Conservation (phyloP, 345 rosid species). For the Linum usitatissimum region DNA sequence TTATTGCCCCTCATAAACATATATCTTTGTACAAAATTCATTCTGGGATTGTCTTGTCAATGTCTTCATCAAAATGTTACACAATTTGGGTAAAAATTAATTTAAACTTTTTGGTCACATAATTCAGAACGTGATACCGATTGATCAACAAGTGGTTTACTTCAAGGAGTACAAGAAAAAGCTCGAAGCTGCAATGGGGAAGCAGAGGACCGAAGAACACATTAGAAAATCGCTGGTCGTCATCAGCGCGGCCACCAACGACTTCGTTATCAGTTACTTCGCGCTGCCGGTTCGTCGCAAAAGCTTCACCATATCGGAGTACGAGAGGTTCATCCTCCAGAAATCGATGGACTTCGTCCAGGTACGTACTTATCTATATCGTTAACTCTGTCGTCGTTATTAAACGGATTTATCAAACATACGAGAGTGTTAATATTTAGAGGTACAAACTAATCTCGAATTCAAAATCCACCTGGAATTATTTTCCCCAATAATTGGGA, state of each 20-base stretch:
- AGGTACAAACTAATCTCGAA: too few species aligned
- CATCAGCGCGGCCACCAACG: slow-evolving; percentile 51
- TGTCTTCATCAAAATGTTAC: neutral
- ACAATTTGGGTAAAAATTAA: neutral
- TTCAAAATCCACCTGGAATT: too few species aligned
- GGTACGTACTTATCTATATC: slow-evolving; percentile 21
- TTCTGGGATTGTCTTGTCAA: too few species aligned
- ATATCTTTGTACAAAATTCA: too few species aligned
- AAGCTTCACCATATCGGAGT: slow-evolving; percentile 37
- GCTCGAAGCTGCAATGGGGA: slow-evolving; percentile 33
- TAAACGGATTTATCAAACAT: too few species aligned
- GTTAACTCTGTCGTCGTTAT: too few species aligned
- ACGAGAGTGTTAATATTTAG: too few species aligned
- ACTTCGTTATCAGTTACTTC: slow-evolving; percentile 47
- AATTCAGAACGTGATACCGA: slow-evolving; percentile 33
- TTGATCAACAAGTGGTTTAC: slow-evolving; percentile 36
- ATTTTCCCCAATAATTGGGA: too few species aligned
- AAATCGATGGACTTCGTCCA: slow-evolving; percentile 31
- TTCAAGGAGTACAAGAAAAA: slow-evolving; percentile 43
- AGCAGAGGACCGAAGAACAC: slow-evolving; percentile 19
- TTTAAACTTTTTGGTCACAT: neutral
- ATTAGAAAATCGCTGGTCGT: slow-evolving; percentile 26
- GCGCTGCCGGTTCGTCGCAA: slow-evolving; percentile 42
- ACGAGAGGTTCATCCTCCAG: slow-evolving; percentile 47
- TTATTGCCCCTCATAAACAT: neutral